Evolutionary conservation across 345 rosid genomes (phyloP).

Genomic region (Rubroshorea leprosula): DNA sequence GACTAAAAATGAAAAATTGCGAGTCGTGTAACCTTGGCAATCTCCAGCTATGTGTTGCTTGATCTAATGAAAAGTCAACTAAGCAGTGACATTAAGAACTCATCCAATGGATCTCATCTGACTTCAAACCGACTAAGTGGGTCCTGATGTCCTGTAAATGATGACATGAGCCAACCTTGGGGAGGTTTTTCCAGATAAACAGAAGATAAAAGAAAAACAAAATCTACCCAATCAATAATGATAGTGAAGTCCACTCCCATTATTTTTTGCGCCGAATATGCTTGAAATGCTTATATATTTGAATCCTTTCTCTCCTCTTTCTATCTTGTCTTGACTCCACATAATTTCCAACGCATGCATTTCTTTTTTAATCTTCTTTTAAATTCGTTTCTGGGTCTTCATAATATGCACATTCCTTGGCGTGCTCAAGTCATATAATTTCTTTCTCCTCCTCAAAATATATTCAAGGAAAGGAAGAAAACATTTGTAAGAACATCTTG

Average conservation of each 20-base stretch:
- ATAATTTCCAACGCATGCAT: too few species aligned
- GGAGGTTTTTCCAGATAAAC: too few species aligned
- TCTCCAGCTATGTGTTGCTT: not conserved
- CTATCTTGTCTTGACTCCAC: too few species aligned
- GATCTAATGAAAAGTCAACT: not conserved
- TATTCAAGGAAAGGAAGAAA: not conserved
- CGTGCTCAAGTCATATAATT: not conserved
- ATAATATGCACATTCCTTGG: not conserved
- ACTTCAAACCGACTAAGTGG: not conserved
- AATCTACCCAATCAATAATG: too few species aligned
- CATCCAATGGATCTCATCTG: not conserved
- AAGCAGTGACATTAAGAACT: not conserved
- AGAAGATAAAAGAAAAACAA: too few species aligned
- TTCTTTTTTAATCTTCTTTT: not conserved
- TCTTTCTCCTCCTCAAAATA: not conserved
- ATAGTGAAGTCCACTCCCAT: slow-evolving; percentile 4
- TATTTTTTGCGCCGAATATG: slow-evolving; percentile 13
- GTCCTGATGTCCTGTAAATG: not conserved
- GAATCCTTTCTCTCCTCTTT: slow-evolving; percentile 18
- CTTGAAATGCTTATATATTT: slow-evolving; percentile 26
- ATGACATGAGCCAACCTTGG: too few species aligned
- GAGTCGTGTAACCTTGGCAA: not conserved
- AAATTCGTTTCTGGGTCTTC: not conserved
- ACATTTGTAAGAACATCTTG: not conserved
- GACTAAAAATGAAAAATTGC: too few species aligned